Base-by-base conservation (phyloP, 352 stramenopile genomes). In the Phytophthora parvispora region DNA sequence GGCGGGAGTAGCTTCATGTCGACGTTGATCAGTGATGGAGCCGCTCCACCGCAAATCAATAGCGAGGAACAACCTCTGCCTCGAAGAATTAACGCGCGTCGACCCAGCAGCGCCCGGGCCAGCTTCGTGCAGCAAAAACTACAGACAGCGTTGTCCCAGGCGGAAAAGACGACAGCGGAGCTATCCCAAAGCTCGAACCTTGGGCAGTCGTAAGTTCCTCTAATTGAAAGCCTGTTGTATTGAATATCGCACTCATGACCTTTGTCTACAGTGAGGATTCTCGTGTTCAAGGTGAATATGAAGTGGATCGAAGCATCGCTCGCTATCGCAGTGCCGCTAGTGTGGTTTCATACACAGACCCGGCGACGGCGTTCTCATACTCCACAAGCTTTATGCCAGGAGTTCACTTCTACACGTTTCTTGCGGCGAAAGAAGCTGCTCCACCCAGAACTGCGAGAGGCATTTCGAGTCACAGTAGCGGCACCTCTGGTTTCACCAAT, bases 321-420 rank as follows among this genome's bases (percentile, higher is more conserved):
- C 71, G 86, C 0, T 94, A 94, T 65, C 81, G 83, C 0, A 79
- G 72, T 28, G 62, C 89, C 18, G 86, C 80, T 0, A 74, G 79
- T 2, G 77, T 87, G 13, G 76, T 92, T 18, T 94, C 86, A n/a
- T 93, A 90, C 52, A 66, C 66, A 2, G 86, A 94, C 16, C 54
- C 69, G 5, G 48, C 71, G 15, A 84, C 72, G 5, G 53, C 64
- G 5, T 92, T 94, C 36, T 64, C 64, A 13, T 94, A 94, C 64
- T 61, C 84, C 18, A 59, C 60, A 22, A 90, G 81, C 61, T 90
- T 94, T 52, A 88, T 94, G 74, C 87, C 84, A n/a, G 87, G 86
- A 16, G 76, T 89, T 20, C 84, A 94, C 53, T 94, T 94, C 49
- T 94, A 90, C 58, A 89, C 87, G 0, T 90, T 94, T 43, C 70